These are phyloP conservation scores for Dendrobium catenatum DNA, from an alignment of 106 monocot species.

Conservation along the genomic window DNA sequence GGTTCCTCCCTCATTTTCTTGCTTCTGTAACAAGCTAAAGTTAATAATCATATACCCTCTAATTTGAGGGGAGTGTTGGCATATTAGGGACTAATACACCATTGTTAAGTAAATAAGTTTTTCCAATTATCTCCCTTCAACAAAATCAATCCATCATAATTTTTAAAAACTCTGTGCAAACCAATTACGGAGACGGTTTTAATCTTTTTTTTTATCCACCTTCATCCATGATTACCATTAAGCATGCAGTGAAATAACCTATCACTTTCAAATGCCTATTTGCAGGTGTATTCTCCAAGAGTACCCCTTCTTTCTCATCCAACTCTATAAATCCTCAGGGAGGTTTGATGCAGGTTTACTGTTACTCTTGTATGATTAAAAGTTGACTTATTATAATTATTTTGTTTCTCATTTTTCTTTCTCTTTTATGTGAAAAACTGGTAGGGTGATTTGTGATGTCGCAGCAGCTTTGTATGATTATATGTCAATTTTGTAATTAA, in stretches of 20 bases:
- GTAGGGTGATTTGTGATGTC: neutral
- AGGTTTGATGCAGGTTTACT: constrained; percentile 59
- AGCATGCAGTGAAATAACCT: neutral
- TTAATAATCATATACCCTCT: no score
- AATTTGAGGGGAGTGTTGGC: no score
- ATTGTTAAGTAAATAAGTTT: no score
- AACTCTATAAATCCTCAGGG: constrained; percentile 39
- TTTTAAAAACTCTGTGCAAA: neutral
- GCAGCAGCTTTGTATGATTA: neutral
- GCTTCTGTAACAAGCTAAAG: no score
- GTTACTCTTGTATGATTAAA: neutral
- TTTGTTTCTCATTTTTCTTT: neutral
- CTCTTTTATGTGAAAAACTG: neutral
- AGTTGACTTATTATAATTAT: neutral
- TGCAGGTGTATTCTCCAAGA: constrained; percentile 60
- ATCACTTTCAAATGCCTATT: neutral
- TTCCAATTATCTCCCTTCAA: no score
- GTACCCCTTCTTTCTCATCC: constrained; percentile 43
- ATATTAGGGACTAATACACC: no score
- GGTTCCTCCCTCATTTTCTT: no score
- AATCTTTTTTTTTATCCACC: neutral
- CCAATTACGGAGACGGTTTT: no score
- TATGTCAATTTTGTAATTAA: neutral
- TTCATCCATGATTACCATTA: neutral
- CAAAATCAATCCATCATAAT: neutral